phyloP scores from a whole-genome alignment of 192 early-diverging fungal species.

The Coemansia brasiliensis region DNA sequence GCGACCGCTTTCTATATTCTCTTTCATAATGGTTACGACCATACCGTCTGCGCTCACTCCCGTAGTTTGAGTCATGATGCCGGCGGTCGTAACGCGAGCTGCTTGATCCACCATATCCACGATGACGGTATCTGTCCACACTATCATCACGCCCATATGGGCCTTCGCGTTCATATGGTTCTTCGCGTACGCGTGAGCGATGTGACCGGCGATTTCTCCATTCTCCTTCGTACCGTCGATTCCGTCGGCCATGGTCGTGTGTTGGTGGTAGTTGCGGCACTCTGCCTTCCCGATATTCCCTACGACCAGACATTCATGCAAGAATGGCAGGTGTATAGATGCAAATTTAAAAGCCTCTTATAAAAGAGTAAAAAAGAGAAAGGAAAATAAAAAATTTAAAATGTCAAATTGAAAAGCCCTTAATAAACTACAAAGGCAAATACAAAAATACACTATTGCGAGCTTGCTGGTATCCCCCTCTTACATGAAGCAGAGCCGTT shows the following conservation, averaged over 20 bases:
- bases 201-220: neutral
- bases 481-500: too few relatives aligned
- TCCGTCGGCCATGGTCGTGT: constrained; percentile 6
- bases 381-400: too few relatives aligned
- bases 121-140: neutral
- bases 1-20: constrained; percentile 7
- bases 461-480: too few relatives aligned
- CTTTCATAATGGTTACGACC: neutral
- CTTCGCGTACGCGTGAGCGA: neutral
- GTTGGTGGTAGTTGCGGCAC: neutral
- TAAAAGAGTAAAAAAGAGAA: neutral
- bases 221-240: neutral
- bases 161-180: neutral
- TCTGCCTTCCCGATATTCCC: neutral
- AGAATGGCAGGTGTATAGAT: neutral
- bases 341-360: neutral
- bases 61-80: neutral
- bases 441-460: constrained; percentile 1
- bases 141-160: neutral
- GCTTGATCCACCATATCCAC: neutral
- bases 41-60: neutral
- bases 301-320: constrained; percentile 5
- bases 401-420: neutral
- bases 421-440: neutral
- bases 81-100: constrained; percentile 1